Evolutionary conservation across 2,329 filamentous ascomycete species (phyloP).

Genomic region (Capronia americana): DNA sequence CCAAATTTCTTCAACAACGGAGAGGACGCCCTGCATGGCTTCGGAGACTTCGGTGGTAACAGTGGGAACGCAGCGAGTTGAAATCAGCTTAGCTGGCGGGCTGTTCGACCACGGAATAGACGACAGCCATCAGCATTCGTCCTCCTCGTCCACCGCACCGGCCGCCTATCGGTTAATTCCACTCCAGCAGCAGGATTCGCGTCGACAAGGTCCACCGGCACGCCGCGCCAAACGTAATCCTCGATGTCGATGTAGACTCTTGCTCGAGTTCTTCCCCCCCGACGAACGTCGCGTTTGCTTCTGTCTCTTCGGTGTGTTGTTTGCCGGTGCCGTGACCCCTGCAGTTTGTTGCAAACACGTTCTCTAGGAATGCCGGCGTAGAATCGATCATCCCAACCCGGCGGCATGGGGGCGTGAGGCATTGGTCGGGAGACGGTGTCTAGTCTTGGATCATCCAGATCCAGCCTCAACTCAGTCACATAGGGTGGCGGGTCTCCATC

Average conservation of each 20-base stretch:
- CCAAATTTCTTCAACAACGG: neutral
- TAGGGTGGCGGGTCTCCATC: neutral
- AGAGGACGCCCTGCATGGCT: neutral
- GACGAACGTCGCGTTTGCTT: neutral
- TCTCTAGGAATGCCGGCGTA: constrained; percentile 9
- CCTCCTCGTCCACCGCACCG: neutral
- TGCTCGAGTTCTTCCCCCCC: neutral
- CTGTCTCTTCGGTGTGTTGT: neutral
- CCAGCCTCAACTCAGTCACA: neutral
- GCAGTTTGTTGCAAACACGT: neutral
- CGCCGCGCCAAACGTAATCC: constrained; percentile 1
- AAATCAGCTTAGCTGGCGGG: neutral
- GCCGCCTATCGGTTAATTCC: neutral
- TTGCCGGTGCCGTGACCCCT: neutral
- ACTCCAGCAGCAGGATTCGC: neutral
- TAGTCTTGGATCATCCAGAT: neutral
- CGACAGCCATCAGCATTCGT: neutral
- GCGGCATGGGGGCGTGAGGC: constrained; percentile 15
- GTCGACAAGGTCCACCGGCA: neutral
- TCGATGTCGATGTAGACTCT: constrained; percentile 4
- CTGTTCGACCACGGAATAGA: neutral
- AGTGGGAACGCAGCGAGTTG: neutral
- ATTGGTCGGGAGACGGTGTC: neutral
- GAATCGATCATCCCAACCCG: constrained; percentile 14
- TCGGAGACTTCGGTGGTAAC: neutral